Percentiles rank a stretch among this genome's conserved stretches.
Evolutionary conservation across 75 land plant genomes (phyloP).

Genomic region (Picea glauca): DNA sequence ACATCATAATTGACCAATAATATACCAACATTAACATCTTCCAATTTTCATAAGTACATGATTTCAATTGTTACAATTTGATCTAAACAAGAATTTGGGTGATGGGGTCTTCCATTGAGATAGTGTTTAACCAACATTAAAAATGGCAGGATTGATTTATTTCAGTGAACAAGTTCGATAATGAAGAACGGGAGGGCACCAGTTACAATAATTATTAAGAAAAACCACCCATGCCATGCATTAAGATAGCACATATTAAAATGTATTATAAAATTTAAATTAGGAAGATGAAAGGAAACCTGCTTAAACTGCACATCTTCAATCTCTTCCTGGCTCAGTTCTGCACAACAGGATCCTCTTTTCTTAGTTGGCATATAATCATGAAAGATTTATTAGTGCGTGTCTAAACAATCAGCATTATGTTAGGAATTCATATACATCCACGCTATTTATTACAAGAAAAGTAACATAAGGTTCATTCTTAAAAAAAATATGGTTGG

Average conservation of each 20-base stretch:
- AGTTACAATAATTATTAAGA: background rate
- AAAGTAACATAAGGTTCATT: background rate
- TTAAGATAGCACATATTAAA: background rate
- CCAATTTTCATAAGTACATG: background rate
- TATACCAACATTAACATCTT: too few species aligned
- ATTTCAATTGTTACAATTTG: background rate
- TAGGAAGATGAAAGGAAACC: constrained; percentile 26
- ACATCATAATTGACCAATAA: too few species aligned
- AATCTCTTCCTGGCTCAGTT: constrained; percentile 69
- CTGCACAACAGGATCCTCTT: constrained; percentile 27
- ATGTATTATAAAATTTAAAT: background rate
- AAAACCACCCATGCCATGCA: background rate
- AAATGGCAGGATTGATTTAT: background rate
- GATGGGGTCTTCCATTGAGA: background rate
- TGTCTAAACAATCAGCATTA: background rate
- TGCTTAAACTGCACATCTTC: constrained; percentile 97
- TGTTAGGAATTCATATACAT: background rate
- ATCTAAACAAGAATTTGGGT: background rate
- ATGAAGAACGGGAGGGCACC: background rate
- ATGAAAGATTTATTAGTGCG: background rate
- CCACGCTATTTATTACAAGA: background rate
- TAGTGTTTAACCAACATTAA: background rate
- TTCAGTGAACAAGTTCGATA: background rate
- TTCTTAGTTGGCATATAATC: background rate
- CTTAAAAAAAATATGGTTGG: background rate